Conservation (phyloP, 78 protist species). For the Planoprotostelium fungivorum region DNA sequence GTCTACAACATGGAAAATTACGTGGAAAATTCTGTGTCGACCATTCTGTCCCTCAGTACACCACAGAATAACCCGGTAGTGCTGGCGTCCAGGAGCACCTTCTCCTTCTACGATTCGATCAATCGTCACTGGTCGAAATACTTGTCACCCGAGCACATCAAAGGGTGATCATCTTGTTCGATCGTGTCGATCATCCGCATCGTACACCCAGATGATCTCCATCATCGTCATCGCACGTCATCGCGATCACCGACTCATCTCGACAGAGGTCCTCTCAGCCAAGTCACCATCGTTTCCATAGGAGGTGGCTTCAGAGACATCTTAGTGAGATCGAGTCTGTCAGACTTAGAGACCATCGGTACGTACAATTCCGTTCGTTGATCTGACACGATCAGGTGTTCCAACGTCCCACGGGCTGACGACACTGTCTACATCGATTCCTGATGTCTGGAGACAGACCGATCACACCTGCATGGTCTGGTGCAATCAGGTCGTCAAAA, state of each 20-base stretch:
- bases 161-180: conserved; percentile 24
- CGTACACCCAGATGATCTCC: neutral
- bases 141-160: conserved; percentile 35
- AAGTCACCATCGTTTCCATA: conserved; percentile 37
- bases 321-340: conserved; percentile 38
- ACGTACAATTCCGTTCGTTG: conserved; percentile 15
- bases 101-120: conserved; percentile 19
- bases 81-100: conserved; percentile 28
- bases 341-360: conserved; percentile 46
- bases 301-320: conserved; percentile 65
- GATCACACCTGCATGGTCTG: conserved; percentile 60
- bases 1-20: conserved; percentile 30
- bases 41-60: conserved; percentile 47
- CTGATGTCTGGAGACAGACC: conserved; percentile 45
- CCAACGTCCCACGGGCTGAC: conserved; percentile 1
- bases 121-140: conserved; percentile 45
- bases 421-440: conserved; percentile 35
- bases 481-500: conserved; percentile 52
- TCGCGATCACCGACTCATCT: neutral
- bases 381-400: neutral
- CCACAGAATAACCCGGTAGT: conserved; percentile 60
- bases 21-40: conserved; percentile 42
- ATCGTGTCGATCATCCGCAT: conserved; percentile 20
- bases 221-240: neutral
- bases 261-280: conserved; percentile 9